Percentiles rank a stretch among this genome's conserved stretches.
phyloP scores from a whole-genome alignment of 2,329 filamentous ascomycete species.

The Nigrospora sphaerica region DNA sequence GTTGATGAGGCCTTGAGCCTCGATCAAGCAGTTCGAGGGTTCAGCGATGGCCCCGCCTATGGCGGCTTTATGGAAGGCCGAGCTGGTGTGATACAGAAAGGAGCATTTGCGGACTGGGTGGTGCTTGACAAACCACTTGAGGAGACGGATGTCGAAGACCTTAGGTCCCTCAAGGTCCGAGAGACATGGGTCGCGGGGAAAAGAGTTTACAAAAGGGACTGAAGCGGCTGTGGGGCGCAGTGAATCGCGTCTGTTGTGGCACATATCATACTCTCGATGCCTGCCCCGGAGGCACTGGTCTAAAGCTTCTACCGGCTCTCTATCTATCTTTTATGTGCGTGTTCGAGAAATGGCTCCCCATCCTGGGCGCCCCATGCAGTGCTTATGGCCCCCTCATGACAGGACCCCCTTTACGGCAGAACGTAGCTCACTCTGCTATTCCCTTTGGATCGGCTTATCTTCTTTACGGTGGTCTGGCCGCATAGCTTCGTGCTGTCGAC shows the following conservation, averaged over 20 bases:
- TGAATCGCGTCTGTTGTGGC: too few relatives aligned
- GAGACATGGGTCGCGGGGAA: conserved; percentile 64
- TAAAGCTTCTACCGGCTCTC: too few relatives aligned
- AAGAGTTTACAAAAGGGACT: conserved; percentile 34
- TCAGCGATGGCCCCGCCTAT: conserved; percentile 52
- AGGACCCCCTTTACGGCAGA: conserved; percentile 7
- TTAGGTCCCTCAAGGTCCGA: conserved; percentile 47
- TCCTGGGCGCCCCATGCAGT: too few relatives aligned
- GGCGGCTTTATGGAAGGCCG: conserved; percentile 52
- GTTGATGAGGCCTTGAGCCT: conserved; percentile 50
- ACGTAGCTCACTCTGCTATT: conserved; percentile 49
- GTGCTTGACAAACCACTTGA: conserved; percentile 56
- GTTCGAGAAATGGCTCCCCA: too few relatives aligned
- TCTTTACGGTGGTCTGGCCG: conserved; percentile 57
- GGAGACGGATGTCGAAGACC: conserved; percentile 37
- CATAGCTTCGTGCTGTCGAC: conserved; percentile 52
- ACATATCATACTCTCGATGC: too few relatives aligned
- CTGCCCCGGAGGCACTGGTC: too few relatives aligned
- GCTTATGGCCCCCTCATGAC: too few relatives aligned
- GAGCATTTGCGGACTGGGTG: conserved; percentile 62
- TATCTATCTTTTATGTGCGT: too few relatives aligned
- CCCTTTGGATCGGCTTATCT: conserved; percentile 59
- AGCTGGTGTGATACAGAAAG: conserved; percentile 52
- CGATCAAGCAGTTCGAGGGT: conserved; percentile 54
- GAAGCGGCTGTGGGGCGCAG: not conserved